phyloP scores from a whole-genome alignment of 2,329 filamentous ascomycete genomes.

The Metarhizium anisopliae region DNA sequence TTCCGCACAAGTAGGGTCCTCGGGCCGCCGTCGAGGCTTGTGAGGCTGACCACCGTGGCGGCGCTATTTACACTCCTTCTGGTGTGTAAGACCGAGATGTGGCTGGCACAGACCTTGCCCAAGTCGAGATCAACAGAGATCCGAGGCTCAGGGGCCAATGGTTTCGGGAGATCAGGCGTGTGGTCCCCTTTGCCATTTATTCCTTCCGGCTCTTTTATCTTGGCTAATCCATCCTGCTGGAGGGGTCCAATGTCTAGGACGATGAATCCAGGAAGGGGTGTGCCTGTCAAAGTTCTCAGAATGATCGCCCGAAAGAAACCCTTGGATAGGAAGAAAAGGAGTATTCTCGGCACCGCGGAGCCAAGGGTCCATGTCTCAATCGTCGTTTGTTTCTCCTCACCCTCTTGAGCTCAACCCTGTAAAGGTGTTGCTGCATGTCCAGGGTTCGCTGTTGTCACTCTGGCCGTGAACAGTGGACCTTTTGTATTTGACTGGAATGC shows the following conservation, averaged over 20 bases:
- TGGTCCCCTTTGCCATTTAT: background rate
- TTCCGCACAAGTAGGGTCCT: background rate
- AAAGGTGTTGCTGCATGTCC: background rate
- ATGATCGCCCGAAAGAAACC: background rate
- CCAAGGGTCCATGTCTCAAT: background rate
- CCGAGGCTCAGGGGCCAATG: background rate
- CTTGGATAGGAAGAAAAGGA: background rate
- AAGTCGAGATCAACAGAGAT: constrained; percentile 2
- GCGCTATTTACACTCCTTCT: background rate
- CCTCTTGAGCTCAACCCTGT: background rate
- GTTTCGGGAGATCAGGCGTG: constrained; percentile 5
- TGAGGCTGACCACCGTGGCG: background rate
- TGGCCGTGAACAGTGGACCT: background rate
- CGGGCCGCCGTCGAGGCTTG: background rate
- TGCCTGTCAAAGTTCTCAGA: background rate
- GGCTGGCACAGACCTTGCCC: background rate
- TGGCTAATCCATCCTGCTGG: background rate
- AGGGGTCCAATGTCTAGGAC: background rate
- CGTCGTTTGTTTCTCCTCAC: background rate
- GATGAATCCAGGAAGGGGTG: background rate
- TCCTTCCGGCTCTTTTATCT: background rate
- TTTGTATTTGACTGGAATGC: background rate
- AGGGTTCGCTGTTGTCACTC: background rate
- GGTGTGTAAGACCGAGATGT: constrained; percentile 1
- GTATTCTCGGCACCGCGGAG: constrained; percentile 2